phyloP scores from a whole-genome alignment of 2,329 filamentous ascomycete genomes.

The Aspergillus phoenicis region DNA sequence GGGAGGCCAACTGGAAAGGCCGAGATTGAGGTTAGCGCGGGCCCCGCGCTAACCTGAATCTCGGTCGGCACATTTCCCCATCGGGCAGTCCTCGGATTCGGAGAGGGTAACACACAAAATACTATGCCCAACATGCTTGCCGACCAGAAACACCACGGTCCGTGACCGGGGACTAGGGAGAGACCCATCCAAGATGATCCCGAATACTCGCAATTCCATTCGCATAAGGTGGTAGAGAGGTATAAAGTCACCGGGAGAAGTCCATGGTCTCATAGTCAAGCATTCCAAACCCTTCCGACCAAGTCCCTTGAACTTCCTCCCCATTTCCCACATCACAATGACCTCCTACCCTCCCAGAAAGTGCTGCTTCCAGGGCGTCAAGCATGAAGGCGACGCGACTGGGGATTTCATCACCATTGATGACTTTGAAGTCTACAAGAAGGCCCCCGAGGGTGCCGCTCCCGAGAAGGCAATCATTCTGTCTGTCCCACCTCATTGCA shows the following conservation, averaged over 20 bases:
- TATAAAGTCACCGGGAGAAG: neutral
- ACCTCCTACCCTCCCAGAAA: neutral
- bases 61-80: neutral
- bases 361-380: constrained; percentile 9
- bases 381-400: constrained; percentile 5
- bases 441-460: neutral
- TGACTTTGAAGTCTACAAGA: constrained; percentile 6
- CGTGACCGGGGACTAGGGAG: neutral
- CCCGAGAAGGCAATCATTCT: constrained; percentile 2
- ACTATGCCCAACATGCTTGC: neutral
- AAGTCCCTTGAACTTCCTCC: neutral
- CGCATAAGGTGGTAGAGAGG: neutral
- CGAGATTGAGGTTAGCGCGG: neutral
- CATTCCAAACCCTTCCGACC: neutral
- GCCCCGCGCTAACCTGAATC: neutral
- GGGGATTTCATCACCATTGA: constrained; percentile 3
- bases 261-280: neutral
- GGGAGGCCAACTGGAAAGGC: neutral
- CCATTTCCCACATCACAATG: neutral
- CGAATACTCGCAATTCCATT: neutral
- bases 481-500: neutral
- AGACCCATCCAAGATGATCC: neutral
- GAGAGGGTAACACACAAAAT: neutral
- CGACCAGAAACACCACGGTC: neutral
- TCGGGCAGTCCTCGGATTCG: neutral